Evolutionary conservation across 2,329 filamentous ascomycete genomes (phyloP).

Genomic region (Calonectria honghensis): DNA sequence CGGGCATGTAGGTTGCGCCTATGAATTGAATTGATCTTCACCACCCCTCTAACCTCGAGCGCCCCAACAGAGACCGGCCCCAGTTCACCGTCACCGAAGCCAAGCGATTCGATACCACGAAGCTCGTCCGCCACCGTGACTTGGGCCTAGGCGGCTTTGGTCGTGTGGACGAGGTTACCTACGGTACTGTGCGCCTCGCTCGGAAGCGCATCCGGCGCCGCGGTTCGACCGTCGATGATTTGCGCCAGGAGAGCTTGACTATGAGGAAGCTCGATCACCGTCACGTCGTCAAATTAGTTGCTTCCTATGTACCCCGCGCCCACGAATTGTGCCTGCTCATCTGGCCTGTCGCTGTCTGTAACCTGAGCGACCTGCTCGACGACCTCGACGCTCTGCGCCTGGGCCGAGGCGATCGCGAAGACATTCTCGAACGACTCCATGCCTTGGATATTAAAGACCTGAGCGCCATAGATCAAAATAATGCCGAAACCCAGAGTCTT

Average conservation of each 20-base stretch:
- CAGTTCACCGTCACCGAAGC: constrained; percentile 57
- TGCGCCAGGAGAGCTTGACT: constrained; percentile 67
- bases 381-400: constrained; percentile 65
- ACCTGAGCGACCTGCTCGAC: constrained; percentile 64
- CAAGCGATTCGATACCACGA: constrained; percentile 58
- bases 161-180: constrained; percentile 65
- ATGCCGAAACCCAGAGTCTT: constrained; percentile 44
- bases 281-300: constrained; percentile 69
- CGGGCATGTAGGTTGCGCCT: constrained; percentile 56
- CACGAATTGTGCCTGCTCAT: constrained; percentile 67
- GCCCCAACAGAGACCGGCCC: constrained; percentile 55
- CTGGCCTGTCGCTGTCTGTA: constrained; percentile 69
- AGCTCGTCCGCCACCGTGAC: constrained; percentile 57
- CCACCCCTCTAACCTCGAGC: constrained; percentile 32
- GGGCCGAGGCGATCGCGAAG: constrained; percentile 63
- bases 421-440: constrained; percentile 62
- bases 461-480: constrained; percentile 58
- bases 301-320: constrained; percentile 65
- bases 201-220: constrained; percentile 65
- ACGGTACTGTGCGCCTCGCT: constrained; percentile 65
- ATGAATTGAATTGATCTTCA: background rate
- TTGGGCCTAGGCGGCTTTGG: constrained; percentile 67
- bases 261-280: constrained; percentile 69
- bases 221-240: constrained; percentile 62
- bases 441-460: constrained; percentile 62